phyloP scores from a whole-genome alignment of 306 rosid genomes.

The Vicia sativa region DNA sequence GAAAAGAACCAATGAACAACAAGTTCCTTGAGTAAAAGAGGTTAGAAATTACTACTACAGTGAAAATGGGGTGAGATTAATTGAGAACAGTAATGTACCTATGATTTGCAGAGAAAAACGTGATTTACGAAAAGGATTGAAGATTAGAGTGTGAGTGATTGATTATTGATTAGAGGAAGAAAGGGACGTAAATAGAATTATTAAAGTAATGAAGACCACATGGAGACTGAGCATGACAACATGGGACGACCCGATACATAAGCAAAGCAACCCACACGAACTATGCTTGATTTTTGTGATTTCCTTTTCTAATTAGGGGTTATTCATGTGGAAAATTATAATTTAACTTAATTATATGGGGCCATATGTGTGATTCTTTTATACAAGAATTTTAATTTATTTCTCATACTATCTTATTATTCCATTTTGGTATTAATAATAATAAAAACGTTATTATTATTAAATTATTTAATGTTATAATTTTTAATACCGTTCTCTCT shows the following conservation, averaged over 20 bases:
- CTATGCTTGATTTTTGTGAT: background rate
- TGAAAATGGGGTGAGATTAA: too few species aligned
- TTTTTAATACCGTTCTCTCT: too few species aligned
- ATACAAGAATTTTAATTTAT: too few species aligned
- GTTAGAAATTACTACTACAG: too few species aligned
- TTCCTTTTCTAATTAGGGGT: background rate
- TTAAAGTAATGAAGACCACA: slow-evolving; percentile 62
- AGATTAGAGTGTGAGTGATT: slow-evolving; percentile 30
- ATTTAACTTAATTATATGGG: background rate
- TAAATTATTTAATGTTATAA: too few species aligned
- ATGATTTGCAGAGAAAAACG: slow-evolving; percentile 64
- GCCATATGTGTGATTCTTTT: background rate
- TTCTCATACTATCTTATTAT: too few species aligned
- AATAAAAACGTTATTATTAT: too few species aligned
- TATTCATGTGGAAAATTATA: background rate
- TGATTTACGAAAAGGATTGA: slow-evolving; percentile 56
- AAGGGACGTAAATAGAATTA: slow-evolving; percentile 35
- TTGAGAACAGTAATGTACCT: slow-evolving; percentile 28
- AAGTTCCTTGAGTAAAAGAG: background rate
- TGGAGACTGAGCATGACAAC: slow-evolving; percentile 67
- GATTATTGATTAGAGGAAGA: slow-evolving; percentile 1
- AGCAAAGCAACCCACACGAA: slow-evolving; percentile 42
- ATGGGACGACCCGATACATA: slow-evolving; percentile 42
- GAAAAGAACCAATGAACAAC: slow-evolving; percentile 52
- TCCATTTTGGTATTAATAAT: too few species aligned